A percentile compares a stretch with the other conserved stretches of the same genome.
Conservation (phyloP, 805 yeast genomes). For the Metschnikowia continentalis region DNA sequence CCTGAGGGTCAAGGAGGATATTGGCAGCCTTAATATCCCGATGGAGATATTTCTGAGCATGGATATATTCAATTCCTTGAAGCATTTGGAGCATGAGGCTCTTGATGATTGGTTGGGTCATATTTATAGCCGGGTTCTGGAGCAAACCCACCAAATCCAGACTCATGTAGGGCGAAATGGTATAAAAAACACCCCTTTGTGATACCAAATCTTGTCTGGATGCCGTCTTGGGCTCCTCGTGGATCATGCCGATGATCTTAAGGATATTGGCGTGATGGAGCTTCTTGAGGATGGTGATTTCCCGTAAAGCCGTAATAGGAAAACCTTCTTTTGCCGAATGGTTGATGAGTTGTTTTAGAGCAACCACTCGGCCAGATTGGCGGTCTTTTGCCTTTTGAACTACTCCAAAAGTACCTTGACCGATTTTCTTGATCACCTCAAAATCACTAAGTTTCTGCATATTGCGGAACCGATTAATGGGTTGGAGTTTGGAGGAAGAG, state of each 20-base stretch:
- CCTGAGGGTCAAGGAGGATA: slow-evolving; percentile 70
- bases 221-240: slow-evolving; percentile 35
- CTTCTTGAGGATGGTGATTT: slow-evolving; percentile 73
- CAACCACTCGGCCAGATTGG: slow-evolving; percentile 61
- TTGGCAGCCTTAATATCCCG: slow-evolving; percentile 97
- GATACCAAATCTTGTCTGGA: slow-evolving; percentile 32
- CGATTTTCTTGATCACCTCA: slow-evolving; percentile 35
- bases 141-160: slow-evolving; percentile 87
- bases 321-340: slow-evolving; percentile 77
- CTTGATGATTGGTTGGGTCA: slow-evolving; percentile 70
- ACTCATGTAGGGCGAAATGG: slow-evolving; percentile 90
- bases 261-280: slow-evolving; percentile 69
- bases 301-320: slow-evolving; percentile 93
- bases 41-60: slow-evolving; percentile 57
- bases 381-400: slow-evolving; percentile 72
- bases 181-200: slow-evolving; percentile 56
- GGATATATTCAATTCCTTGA: slow-evolving; percentile 78
- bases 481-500: slow-evolving; percentile 13
- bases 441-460: slow-evolving; percentile 32
- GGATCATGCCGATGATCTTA: slow-evolving; percentile 74
- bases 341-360: slow-evolving; percentile 79
- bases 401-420: slow-evolving; percentile 54
- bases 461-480: slow-evolving; percentile 22
- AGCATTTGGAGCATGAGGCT: slow-evolving; percentile 77
- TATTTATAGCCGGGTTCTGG: slow-evolving; percentile 65